Evolutionary conservation across 768 basidiomycete genomes (phyloP).

Genomic region (Pulveroboletus sp.): DNA sequence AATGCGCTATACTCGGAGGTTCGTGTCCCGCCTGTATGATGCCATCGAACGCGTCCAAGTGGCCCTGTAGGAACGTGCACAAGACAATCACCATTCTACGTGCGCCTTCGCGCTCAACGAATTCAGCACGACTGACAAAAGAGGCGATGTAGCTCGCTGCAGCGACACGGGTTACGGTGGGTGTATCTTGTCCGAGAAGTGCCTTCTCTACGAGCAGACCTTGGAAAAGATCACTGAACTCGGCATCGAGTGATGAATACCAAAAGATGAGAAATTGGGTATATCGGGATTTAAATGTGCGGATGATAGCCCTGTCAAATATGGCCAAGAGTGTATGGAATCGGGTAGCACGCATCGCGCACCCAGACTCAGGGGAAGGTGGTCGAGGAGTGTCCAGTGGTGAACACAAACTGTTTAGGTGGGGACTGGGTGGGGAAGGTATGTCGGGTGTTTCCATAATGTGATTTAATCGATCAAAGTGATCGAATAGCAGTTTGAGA

Average conservation of each 20-base stretch:
- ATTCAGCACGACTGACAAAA: conserved; percentile 86
- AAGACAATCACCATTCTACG: conserved; percentile 74
- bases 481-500: conserved; percentile 77
- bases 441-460: conserved; percentile 19
- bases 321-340: conserved; percentile 88
- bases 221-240: conserved; percentile 89
- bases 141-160: conserved; percentile 92
- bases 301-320: conserved; percentile 90
- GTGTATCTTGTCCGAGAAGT: conserved; percentile 52
- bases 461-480: conserved; percentile 57
- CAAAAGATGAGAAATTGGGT: conserved; percentile 97
- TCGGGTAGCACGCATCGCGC: conserved; percentile 48
- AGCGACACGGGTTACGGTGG: conserved; percentile 80
- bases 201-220: conserved; percentile 93
- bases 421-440: conserved; percentile 6
- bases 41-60: conserved; percentile 68
- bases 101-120: conserved; percentile 71
- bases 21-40: conserved; percentile 36
- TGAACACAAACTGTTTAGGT: conserved; percentile 8
- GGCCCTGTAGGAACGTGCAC: conserved; percentile 77
- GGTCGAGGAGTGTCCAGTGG: conserved; percentile 23
- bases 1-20: conserved; percentile 34
- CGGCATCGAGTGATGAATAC: conserved; percentile 83
- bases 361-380: conserved; percentile 31
- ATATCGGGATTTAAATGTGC: conserved; percentile 95